phyloP scores from a whole-genome alignment of 139 green algal species.

The Closterium sp. region DNA sequence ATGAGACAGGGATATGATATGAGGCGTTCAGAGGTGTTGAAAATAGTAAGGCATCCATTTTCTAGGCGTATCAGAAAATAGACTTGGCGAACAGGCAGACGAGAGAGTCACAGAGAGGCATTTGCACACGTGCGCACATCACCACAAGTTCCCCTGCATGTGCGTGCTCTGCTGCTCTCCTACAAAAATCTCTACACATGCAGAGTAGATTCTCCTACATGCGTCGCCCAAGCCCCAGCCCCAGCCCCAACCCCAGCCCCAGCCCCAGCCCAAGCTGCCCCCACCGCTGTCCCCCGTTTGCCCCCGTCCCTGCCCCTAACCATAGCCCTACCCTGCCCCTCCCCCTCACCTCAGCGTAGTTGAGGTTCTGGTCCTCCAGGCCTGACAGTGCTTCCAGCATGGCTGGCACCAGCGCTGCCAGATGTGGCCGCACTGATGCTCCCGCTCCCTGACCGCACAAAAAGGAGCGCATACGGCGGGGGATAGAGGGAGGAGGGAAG shows the following conservation, averaged over 20 bases:
- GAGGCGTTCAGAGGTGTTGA: too few relatives aligned
- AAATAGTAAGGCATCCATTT: too few relatives aligned
- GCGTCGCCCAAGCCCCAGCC: too few relatives aligned
- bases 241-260: too few relatives aligned
- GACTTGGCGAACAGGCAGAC: too few relatives aligned
- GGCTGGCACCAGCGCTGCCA: constrained; percentile 63
- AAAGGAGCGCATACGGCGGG: too few relatives aligned
- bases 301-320: background rate
- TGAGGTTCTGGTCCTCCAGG: constrained; percentile 75
- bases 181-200: background rate
- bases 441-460: constrained; percentile 21
- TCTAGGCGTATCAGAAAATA: too few relatives aligned
- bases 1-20: background rate
- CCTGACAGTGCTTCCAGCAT: constrained; percentile 83
- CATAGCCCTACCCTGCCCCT: background rate
- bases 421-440: constrained; percentile 33
- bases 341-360: constrained; percentile 73
- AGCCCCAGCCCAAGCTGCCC: too few relatives aligned
- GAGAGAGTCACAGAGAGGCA: too few relatives aligned
- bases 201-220: too few relatives aligned
- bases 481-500: background rate
- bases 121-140: background rate
- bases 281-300: background rate
- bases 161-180: background rate
- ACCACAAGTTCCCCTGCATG: background rate